phyloP scores from a whole-genome alignment of 23 red algal genomes.

The Chondrus crispus region DNA sequence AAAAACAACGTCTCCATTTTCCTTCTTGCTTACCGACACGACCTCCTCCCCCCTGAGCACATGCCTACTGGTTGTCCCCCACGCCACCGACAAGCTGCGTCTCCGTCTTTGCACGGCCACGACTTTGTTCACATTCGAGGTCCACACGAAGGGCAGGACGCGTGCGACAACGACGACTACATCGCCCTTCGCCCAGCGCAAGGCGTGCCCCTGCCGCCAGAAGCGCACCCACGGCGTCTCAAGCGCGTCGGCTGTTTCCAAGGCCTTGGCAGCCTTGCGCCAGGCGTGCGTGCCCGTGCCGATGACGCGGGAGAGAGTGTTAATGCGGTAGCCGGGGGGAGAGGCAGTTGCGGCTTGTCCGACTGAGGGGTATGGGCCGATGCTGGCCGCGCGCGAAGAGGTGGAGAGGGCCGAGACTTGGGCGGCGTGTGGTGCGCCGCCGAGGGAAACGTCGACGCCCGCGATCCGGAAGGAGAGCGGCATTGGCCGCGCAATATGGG shows the following conservation, averaged over 20 bases:
- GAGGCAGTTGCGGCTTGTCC: not conserved
- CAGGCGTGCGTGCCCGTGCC: not conserved
- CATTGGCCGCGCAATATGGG: not conserved
- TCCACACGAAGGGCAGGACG: slow-evolving; percentile 44
- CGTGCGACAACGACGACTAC: slow-evolving; percentile 35
- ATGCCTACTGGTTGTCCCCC: slow-evolving; percentile 48
- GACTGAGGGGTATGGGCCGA: not conserved
- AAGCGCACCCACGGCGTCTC: slow-evolving; percentile 47
- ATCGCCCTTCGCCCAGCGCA: slow-evolving; percentile 9
- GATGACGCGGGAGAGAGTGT: not conserved
- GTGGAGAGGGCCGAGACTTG: not conserved
- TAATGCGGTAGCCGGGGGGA: not conserved
- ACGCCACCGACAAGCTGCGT: not conserved
- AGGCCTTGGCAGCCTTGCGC: not conserved
- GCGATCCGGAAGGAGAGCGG: not conserved
- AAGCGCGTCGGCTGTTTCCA: slow-evolving; percentile 7
- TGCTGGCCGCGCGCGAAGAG: not conserved
- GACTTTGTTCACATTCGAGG: slow-evolving; percentile 43
- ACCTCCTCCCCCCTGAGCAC: slow-evolving; percentile 42
- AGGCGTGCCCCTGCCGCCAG: slow-evolving; percentile 5
- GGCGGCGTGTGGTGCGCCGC: not conserved
- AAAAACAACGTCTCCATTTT: slow-evolving; percentile 1
- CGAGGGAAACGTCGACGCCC: not conserved
- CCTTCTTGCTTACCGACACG: not conserved
- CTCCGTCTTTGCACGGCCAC: not conserved